A percentile compares a stretch with the other conserved stretches of the same genome.
Evolutionary conservation across 345 rosid species (phyloP).

Genomic region (Syzygium aromaticum): DNA sequence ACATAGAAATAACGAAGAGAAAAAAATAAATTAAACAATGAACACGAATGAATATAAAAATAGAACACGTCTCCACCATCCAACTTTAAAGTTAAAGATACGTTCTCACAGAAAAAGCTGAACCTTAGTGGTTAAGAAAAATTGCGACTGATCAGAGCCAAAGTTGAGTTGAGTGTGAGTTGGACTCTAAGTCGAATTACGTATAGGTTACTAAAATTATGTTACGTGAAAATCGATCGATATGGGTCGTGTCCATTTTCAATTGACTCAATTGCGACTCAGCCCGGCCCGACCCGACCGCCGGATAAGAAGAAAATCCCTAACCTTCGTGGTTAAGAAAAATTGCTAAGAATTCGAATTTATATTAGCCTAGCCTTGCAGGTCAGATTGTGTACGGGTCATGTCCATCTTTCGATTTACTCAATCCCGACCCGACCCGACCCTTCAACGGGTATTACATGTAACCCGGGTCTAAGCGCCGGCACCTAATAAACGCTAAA

Average conservation of each 20-base stretch:
- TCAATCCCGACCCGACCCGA: background rate
- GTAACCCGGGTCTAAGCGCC: rapidly evolving
- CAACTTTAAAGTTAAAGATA: background rate
- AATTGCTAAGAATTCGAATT: no score
- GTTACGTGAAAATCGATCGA: rapidly evolving
- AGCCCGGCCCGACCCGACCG: background rate
- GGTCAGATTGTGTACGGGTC: no score
- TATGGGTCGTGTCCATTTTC: background rate
- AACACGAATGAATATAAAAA: background rate
- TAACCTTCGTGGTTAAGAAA: no score
- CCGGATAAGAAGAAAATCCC: no score
- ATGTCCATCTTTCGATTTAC: background rate
- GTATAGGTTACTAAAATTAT: rapidly evolving
- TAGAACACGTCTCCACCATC: background rate
- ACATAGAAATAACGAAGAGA: background rate
- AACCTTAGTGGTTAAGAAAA: background rate
- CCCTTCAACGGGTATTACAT: rapidly evolving
- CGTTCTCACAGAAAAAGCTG: background rate
- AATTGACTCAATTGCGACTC: rapidly evolving
- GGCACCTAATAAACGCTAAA: background rate
- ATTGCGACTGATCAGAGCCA: rapidly evolving
- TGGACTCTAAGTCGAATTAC: rapidly evolving
- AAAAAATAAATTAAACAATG: background rate
- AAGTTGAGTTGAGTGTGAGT: rapidly evolving
- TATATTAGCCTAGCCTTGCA: rapidly evolving